Conservation (phyloP, 2,329 filamentous ascomycete genomes). For the Ophiocordyceps unilateralis region DNA sequence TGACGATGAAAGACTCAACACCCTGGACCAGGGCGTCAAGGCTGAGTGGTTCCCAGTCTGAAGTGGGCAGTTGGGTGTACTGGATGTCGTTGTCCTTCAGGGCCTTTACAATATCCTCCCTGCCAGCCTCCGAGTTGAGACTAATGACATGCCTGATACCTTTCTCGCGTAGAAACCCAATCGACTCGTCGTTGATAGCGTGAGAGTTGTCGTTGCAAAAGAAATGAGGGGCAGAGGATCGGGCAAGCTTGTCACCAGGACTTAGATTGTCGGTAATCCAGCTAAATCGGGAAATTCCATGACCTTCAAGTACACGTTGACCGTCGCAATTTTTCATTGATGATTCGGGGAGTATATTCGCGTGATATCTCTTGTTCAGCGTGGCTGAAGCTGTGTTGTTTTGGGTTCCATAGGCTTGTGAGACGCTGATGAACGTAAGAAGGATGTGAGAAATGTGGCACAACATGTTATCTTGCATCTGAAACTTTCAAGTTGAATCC, state of each 20-base stretch:
- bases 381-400: too few relatives aligned
- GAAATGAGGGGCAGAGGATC: neutral
- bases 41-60: neutral
- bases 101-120: neutral
- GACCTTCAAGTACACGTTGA: neutral
- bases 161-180: neutral
- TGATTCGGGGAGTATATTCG: too few relatives aligned
- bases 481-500: too few relatives aligned
- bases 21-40: neutral
- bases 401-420: too few relatives aligned
- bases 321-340: too few relatives aligned
- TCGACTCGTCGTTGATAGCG: neutral
- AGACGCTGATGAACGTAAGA: too few relatives aligned
- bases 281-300: neutral
- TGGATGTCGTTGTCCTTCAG: neutral
- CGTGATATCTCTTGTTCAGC: too few relatives aligned
- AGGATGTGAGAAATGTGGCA: too few relatives aligned
- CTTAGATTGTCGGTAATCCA: neutral
- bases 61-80: neutral
- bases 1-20: neutral
- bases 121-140: neutral
- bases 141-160: neutral
- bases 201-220: neutral
- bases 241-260: neutral
- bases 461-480: too few relatives aligned